These are phyloP conservation scores for Fusarium buharicum DNA, from an alignment of 2,329 filamentous ascomycete genomes.

Conservation along the genomic window DNA sequence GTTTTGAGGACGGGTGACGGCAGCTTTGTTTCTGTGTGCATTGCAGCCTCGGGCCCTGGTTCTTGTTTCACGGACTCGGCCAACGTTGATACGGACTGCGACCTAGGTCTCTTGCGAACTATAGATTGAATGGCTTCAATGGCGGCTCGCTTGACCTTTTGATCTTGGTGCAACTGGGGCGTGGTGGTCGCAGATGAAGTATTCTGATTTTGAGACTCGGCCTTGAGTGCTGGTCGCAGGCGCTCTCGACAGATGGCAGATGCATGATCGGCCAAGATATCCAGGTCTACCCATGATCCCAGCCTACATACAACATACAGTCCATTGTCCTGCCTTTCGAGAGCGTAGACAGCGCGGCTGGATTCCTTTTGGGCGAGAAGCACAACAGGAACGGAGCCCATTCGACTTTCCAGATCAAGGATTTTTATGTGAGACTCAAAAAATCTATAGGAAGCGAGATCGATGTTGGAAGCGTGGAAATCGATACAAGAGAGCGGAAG, in stretches of 20 bases:
- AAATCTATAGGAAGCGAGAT: conserved; percentile 63
- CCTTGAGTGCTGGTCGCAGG: conserved; percentile 35
- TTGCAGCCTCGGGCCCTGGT: conserved; percentile 24
- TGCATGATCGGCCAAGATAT: conserved; percentile 61
- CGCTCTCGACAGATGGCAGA: conserved; percentile 53
- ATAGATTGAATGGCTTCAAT: conserved; percentile 72
- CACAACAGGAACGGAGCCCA: conserved; percentile 64
- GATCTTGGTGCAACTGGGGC: conserved; percentile 59
- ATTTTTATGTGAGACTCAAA: conserved; percentile 72
- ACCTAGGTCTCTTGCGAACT: conserved; percentile 63
- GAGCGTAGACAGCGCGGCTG: conserved; percentile 64
- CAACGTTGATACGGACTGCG: conserved; percentile 55
- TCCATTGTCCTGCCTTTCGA: conserved; percentile 71
- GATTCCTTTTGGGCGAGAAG: conserved; percentile 70
- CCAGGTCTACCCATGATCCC: conserved; percentile 71
- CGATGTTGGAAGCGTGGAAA: conserved; percentile 60
- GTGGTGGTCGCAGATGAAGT: conserved; percentile 52
- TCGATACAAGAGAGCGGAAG: conserved; percentile 72
- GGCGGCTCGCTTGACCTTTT: conserved; percentile 66
- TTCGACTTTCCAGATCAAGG: conserved; percentile 70
- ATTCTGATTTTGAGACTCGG: conserved; percentile 28
- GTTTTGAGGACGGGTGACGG: conserved; percentile 35
- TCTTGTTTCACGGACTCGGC: conserved; percentile 43
- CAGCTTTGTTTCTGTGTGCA: conserved; percentile 29
- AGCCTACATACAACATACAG: conserved; percentile 76